A percentile compares a stretch with the other conserved stretches of the same genome.
Evolutionary conservation across 2,329 filamentous ascomycete species (phyloP).

Genomic region (Fusarium gaditjirri): DNA sequence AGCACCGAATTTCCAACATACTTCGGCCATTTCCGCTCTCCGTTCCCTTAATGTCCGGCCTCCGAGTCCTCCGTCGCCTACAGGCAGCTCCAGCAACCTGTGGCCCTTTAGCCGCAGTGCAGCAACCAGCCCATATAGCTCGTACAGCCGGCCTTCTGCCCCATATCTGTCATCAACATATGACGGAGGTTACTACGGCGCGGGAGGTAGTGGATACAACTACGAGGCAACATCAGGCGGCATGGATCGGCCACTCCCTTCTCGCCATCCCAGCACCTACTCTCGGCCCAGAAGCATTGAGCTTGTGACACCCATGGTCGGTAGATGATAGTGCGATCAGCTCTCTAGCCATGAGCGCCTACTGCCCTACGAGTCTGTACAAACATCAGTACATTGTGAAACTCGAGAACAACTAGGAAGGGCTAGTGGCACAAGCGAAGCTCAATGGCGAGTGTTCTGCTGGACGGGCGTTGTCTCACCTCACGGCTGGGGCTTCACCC

Average conservation of each 20-base stretch:
- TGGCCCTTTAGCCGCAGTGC: conserved; percentile 67
- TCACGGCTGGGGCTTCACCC: conserved; percentile 22
- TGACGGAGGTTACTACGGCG: conserved; percentile 54
- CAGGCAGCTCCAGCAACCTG: conserved; percentile 54
- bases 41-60: conserved; percentile 65
- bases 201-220: conserved; percentile 51
- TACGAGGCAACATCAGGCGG: conserved; percentile 49
- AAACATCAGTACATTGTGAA: conserved; percentile 11
- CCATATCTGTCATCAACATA: conserved; percentile 64
- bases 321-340: conserved; percentile 52
- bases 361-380: conserved; percentile 5
- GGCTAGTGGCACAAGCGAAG: conserved; percentile 14
- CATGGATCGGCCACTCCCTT: conserved; percentile 67
- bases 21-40: conserved; percentile 65
- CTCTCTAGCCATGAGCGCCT: not conserved
- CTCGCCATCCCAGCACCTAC: conserved; percentile 64
- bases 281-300: conserved; percentile 71
- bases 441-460: conserved; percentile 1
- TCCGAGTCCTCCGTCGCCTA: conserved; percentile 66
- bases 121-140: conserved; percentile 63
- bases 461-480: conserved; percentile 12
- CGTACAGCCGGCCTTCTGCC: conserved; percentile 57
- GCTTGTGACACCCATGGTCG: conserved; percentile 69
- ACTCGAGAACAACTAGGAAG: conserved; percentile 5
- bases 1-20: conserved; percentile 51